Evolutionary conservation across 208 protist genomes (phyloP).

Genomic region (Wallacemonas collosoma): DNA sequence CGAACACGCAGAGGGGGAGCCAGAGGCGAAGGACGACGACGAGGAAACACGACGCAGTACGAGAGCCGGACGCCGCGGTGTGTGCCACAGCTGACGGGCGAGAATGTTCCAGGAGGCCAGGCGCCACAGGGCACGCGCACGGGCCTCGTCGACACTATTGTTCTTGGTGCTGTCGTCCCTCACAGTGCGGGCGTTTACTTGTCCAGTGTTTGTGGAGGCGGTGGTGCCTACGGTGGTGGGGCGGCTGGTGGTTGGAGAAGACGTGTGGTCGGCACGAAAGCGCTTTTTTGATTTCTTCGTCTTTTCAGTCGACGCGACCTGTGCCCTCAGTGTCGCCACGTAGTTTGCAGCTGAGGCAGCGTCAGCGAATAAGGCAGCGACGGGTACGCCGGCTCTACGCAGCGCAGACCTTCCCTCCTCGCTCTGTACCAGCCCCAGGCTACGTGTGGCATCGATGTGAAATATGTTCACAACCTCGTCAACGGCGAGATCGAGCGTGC

Average conservation of each 20-base stretch:
- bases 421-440: not conserved
- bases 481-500: not conserved
- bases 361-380: not conserved
- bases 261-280: not conserved
- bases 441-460: not conserved
- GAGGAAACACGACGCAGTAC: constrained; percentile 2
- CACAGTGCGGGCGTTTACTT: no score
- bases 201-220: no score
- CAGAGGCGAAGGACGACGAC: not conserved
- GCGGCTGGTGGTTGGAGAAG: no score
- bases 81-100: not conserved
- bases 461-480: not conserved
- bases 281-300: not conserved
- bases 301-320: no score
- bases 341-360: not conserved
- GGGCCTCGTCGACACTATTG: not conserved
- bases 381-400: not conserved
- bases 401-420: not conserved
- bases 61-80: constrained; percentile 3
- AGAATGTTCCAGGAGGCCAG: constrained; percentile 13
- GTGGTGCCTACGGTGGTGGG: no score
- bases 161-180: no score
- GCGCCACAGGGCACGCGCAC: not conserved
- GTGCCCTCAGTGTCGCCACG: no score
- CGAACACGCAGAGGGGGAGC: not conserved